phyloP scores from a whole-genome alignment of 345 rosid species.

The Raphanus sativus region DNA sequence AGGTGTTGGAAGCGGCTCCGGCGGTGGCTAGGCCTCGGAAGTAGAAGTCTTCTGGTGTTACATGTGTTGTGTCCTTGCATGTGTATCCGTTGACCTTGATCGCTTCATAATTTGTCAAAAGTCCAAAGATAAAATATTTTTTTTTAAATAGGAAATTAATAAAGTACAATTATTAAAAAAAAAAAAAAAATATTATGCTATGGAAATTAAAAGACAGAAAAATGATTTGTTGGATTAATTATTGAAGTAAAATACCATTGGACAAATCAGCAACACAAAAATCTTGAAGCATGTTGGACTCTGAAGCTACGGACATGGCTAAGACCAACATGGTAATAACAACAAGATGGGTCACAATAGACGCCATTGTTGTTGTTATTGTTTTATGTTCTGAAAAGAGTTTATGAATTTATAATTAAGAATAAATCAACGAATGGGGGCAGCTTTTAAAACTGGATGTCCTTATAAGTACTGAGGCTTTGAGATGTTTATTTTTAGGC shows the following conservation, averaged over 20 bases:
- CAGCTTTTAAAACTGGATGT: background rate
- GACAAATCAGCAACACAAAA: slow-evolving; percentile 78
- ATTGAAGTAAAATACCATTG: slow-evolving; percentile 36
- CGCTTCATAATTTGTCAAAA: background rate
- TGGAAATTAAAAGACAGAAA: background rate
- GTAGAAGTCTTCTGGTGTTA: background rate
- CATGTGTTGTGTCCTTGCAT: background rate
- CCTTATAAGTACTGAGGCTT: slow-evolving; percentile 7
- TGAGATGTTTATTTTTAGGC: slow-evolving; percentile 18
- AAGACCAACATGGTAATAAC: slow-evolving; percentile 36
- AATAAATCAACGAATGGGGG: background rate
- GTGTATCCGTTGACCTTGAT: background rate
- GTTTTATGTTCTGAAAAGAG: background rate
- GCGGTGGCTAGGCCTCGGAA: background rate
- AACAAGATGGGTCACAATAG: background rate
- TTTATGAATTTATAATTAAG: background rate
- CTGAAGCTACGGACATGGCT: slow-evolving; percentile 40
- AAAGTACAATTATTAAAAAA: background rate
- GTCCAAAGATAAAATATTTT: background rate
- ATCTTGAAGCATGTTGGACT: slow-evolving; percentile 76
- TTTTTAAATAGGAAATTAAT: no score
- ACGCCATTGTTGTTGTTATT: slow-evolving; percentile 34
- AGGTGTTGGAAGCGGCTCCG: background rate
- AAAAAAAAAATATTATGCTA: background rate
- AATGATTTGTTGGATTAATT: background rate